Percentiles rank a stretch among this genome's conserved stretches.
phyloP scores from a whole-genome alignment of 225 moss, liverwort and hornwort genomes.

The Straminergon stramineum region DNA sequence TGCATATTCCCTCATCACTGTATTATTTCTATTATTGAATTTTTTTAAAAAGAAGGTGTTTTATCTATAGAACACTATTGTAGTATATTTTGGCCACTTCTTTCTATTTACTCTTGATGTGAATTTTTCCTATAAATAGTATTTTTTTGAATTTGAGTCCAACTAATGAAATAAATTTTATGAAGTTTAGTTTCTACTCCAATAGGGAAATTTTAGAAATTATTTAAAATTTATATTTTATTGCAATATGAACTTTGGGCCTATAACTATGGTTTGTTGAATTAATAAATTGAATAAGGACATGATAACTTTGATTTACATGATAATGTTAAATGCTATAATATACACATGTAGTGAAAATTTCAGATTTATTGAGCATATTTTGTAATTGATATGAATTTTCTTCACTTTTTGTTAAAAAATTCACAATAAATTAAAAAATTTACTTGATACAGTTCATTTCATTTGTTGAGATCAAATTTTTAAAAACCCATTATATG shows the following conservation, averaged over 20 bases:
- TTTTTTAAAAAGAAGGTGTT: neutral
- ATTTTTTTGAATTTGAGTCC: neutral
- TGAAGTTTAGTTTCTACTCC: neutral
- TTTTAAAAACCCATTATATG: no score
- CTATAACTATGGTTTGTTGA: neutral
- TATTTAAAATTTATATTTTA: neutral
- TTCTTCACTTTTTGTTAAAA: neutral
- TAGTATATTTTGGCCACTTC: neutral
- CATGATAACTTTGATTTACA: neutral
- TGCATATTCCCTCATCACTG: neutral
- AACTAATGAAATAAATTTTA: neutral
- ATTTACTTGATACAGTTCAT: neutral
- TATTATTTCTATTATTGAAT: no score
- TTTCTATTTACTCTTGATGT: neutral
- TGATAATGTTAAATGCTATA: neutral
- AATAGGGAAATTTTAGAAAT: neutral
- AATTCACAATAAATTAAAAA: neutral
- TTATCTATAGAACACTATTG: neutral
- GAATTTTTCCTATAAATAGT: rapidly evolving
- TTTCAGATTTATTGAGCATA: neutral
- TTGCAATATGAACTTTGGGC: neutral
- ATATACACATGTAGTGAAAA: neutral
- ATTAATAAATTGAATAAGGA: neutral
- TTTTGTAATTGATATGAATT: neutral
- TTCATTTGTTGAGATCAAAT: no score